These are phyloP conservation scores for Aureobasidium leucospermi DNA, from an alignment of 2,329 filamentous ascomycete genomes.

Conservation along the genomic window DNA sequence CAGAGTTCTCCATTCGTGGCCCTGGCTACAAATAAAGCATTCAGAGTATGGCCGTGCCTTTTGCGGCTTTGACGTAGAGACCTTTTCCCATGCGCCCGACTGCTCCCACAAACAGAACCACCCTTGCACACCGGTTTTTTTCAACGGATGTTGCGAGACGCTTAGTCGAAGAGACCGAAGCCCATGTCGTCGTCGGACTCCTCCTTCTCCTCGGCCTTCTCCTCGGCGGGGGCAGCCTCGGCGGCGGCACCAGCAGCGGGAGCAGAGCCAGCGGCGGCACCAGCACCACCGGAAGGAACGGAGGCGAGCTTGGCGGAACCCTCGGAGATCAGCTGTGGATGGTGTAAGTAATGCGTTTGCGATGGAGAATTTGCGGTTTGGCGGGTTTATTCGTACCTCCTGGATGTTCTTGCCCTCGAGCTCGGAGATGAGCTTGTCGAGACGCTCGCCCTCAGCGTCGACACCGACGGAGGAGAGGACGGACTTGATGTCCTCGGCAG, in stretches of 20 bases:
- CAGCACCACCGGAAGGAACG: slow-evolving; percentile 85
- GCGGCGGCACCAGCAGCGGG: slow-evolving; percentile 61
- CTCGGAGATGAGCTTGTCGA: slow-evolving; percentile 81
- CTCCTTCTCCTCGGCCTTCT: slow-evolving; percentile 70
- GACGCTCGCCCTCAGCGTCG: slow-evolving; percentile 82
- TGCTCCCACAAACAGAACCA: slow-evolving; percentile 11
- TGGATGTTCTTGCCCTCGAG: slow-evolving; percentile 86
- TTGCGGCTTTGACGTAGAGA: slow-evolving; percentile 10
- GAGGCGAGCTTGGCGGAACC: slow-evolving; percentile 92
- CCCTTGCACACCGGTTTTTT: slow-evolving; percentile 1
- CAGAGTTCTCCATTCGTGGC: slow-evolving; percentile 9
- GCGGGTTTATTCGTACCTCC: slow-evolving; percentile 58
- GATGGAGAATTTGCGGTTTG: slow-evolving; percentile 21
- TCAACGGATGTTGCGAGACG: slow-evolving; percentile 19
- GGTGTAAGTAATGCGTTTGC: slow-evolving; percentile 21
- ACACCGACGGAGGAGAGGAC: slow-evolving; percentile 93
- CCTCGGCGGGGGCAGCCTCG: slow-evolving; percentile 43
- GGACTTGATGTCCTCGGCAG: slow-evolving; percentile 74
- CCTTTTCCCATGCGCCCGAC: slow-evolving; percentile 11
- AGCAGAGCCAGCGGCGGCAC: slow-evolving; percentile 57
- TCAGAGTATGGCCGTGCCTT: slow-evolving; percentile 14
- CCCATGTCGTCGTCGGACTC: slow-evolving; percentile 74
- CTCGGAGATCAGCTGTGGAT: slow-evolving; percentile 73
- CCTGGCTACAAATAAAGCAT: slow-evolving; percentile 2
- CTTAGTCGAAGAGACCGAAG: slow-evolving; percentile 62